Conservation (phyloP, 192 early-diverging fungal genomes). For the Coemansia erecta region DNA sequence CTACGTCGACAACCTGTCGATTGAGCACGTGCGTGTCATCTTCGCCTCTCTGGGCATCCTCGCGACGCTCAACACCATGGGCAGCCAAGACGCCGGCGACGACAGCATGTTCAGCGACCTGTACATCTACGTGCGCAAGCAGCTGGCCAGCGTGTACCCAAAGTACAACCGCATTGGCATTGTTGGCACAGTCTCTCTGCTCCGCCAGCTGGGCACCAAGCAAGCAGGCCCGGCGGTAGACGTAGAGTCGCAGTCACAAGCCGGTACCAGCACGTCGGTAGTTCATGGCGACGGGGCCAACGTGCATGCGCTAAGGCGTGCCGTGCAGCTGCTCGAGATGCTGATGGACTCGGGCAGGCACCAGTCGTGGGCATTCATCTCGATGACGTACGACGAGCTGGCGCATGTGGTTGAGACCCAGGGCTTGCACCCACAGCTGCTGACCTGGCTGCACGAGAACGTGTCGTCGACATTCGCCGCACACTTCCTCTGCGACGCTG, state of each 20-base stretch:
- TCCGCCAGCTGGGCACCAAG: slow-evolving; percentile 59
- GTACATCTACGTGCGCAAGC: slow-evolving; percentile 71
- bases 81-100: slow-evolving; percentile 15
- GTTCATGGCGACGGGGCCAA: no score
- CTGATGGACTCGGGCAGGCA: slow-evolving; percentile 46
- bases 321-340: slow-evolving; percentile 60
- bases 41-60: slow-evolving; percentile 67
- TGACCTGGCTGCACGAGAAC: slow-evolving; percentile 68
- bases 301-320: slow-evolving; percentile 51
- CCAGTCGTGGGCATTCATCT: slow-evolving; percentile 60
- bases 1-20: slow-evolving; percentile 65
- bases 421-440: slow-evolving; percentile 55
- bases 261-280: slow-evolving; percentile 29
- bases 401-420: slow-evolving; percentile 60
- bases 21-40: slow-evolving; percentile 63
- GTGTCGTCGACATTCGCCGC: slow-evolving; percentile 60
- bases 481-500: slow-evolving; percentile 55
- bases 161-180: slow-evolving; percentile 72
- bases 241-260: not conserved
- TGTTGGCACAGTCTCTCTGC: slow-evolving; percentile 64
- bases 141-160: slow-evolving; percentile 65
- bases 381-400: slow-evolving; percentile 72
- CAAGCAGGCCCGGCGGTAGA: not conserved
- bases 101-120: slow-evolving; percentile 67
- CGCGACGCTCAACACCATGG: slow-evolving; percentile 31